Evolutionary conservation across 106 monocot species (phyloP).

Genomic region (Dendrobium catenatum): DNA sequence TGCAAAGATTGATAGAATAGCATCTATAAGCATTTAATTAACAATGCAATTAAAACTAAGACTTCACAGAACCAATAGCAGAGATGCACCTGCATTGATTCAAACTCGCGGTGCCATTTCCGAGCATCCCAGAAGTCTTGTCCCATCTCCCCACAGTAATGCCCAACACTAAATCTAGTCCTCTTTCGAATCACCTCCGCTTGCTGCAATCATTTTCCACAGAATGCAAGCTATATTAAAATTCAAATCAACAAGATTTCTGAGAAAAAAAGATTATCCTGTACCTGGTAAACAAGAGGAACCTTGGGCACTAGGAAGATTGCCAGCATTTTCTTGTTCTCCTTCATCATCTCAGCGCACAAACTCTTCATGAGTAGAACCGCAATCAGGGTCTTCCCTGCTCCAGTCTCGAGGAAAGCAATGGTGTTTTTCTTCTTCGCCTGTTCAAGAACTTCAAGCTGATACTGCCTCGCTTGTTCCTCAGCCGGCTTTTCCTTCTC

Average conservation of each 20-base stretch:
- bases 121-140: slow-evolving; percentile 98
- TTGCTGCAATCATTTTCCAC: slow-evolving; percentile 49
- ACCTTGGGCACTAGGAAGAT: slow-evolving; percentile 97
- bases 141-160: slow-evolving; percentile 99
- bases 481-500: slow-evolving; percentile 49
- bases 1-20: not conserved
- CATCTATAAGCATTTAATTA: not conserved
- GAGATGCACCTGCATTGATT: slow-evolving; percentile 73
- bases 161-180: slow-evolving; percentile 83
- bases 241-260: not conserved
- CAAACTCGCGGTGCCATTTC: slow-evolving; percentile 94
- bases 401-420: slow-evolving; percentile 96
- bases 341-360: slow-evolving; percentile 42
- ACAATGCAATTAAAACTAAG: not conserved
- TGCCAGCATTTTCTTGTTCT: slow-evolving; percentile 79
- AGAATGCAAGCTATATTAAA: not conserved
- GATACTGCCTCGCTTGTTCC: slow-evolving; percentile 84
- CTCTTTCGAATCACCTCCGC: slow-evolving; percentile 92
- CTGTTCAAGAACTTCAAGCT: slow-evolving; percentile 92
- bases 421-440: slow-evolving; percentile 95
- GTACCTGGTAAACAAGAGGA: slow-evolving; percentile 97
- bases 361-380: slow-evolving; percentile 80
- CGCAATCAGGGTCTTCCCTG: slow-evolving; percentile 93
- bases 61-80: not conserved
- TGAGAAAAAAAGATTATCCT: not conserved